Percentiles rank a stretch among this genome's conserved stretches.
Evolutionary conservation across 768 basidiomycete genomes (phyloP).

Genomic region (Russula sp.): DNA sequence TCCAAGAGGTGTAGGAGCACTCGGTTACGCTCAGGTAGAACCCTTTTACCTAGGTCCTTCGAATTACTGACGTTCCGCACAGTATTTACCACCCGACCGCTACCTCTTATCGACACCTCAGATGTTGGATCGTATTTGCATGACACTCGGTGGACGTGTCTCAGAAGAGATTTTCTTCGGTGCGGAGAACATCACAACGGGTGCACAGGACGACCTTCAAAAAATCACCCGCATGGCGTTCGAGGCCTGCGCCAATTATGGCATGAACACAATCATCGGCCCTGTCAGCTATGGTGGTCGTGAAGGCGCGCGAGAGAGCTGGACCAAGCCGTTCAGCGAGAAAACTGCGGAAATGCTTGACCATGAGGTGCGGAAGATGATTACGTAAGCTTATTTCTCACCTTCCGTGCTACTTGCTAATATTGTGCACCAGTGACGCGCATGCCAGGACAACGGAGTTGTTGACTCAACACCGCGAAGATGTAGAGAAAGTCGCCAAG

Average conservation of each 20-base stretch:
- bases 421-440: constrained; percentile 50
- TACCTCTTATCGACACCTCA: constrained; percentile 95
- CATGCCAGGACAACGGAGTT: constrained; percentile 81
- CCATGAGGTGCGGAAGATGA: constrained; percentile 91
- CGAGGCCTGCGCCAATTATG: constrained; percentile 92
- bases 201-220: constrained; percentile 96
- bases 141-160: constrained; percentile 97
- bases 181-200: constrained; percentile 86
- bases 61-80: constrained; percentile 19
- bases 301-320: constrained; percentile 76
- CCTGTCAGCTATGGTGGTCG: constrained; percentile 96
- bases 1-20: constrained; percentile 89
- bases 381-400: constrained; percentile 49
- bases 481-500: constrained; percentile 93
- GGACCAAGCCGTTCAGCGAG: constrained; percentile 98
- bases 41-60: not conserved
- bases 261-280: constrained; percentile 93
- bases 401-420: not conserved
- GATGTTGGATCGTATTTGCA: constrained; percentile 93
- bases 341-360: constrained; percentile 95
- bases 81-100: constrained; percentile 94
- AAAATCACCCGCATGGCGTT: constrained; percentile 99
- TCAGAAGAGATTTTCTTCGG: constrained; percentile 99
- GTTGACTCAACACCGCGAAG: constrained; percentile 73
- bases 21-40: constrained; percentile 90